Evolutionary conservation across 805 yeast species (phyloP).

Genomic region (Candida khao-thaluensis): DNA sequence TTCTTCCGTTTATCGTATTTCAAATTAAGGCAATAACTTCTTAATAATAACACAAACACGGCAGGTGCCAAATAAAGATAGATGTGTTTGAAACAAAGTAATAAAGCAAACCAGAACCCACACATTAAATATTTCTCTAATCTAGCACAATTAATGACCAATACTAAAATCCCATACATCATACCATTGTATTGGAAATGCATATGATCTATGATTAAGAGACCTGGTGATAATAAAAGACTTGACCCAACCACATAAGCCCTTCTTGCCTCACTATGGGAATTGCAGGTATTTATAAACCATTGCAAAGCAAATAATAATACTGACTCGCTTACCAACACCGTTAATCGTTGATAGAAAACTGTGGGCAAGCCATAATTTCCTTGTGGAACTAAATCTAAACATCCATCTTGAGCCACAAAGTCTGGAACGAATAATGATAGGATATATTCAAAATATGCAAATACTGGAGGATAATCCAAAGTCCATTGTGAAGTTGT

Average conservation of each 20-base stretch:
- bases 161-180: constrained; percentile 78
- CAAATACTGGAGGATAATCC: constrained; percentile 97
- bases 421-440: constrained; percentile 65
- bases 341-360: constrained; percentile 78
- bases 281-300: constrained; percentile 51
- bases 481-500: constrained; percentile 84
- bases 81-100: constrained; percentile 92
- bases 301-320: constrained; percentile 70
- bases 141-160: constrained; percentile 71
- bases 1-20: constrained; percentile 23
- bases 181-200: constrained; percentile 97
- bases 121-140: constrained; percentile 54
- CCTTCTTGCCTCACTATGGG: constrained; percentile 40
- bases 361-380: constrained; percentile 75
- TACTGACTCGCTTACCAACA: constrained; percentile 71
- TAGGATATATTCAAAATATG: constrained; percentile 85
- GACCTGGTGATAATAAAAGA: constrained; percentile 83
- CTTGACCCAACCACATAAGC: constrained; percentile 79
- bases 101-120: constrained; percentile 67
- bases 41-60: constrained; percentile 72
- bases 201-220: constrained; percentile 87
- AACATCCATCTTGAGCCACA: constrained; percentile 73
- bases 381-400: constrained; percentile 66
- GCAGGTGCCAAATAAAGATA: constrained; percentile 94
- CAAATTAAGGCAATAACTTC: constrained; percentile 66